These are phyloP conservation scores for Amoebophrya sp. DNA, from an alignment of 169 alveolate species.

Conservation along the genomic window DNA sequence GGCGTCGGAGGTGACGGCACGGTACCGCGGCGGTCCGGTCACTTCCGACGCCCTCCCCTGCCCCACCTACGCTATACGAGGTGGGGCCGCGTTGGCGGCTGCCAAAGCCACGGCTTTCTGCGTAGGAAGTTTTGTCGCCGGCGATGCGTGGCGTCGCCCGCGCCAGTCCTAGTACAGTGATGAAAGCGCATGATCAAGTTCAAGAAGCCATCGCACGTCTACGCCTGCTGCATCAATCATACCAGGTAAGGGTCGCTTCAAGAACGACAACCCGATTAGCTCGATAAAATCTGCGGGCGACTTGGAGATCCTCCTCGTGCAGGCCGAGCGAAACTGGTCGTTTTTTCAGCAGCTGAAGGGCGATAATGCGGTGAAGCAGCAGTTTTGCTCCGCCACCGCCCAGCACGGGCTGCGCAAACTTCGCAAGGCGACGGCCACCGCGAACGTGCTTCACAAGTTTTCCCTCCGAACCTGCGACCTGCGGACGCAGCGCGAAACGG, in stretches of 20 bases:
- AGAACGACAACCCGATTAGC: neutral
- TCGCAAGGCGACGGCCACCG: neutral
- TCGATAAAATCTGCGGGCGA: neutral
- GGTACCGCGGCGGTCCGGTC: no score
- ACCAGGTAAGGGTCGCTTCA: neutral
- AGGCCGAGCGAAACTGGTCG: neutral
- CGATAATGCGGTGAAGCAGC: neutral
- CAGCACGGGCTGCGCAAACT: neutral
- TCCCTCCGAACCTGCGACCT: neutral
- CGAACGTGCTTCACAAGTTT: neutral
- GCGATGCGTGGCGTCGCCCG: no score
- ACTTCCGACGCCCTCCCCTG: no score
- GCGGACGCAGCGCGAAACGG: neutral
- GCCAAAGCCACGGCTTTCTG: no score
- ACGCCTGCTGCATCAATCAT: no score
- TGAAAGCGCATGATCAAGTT: no score
- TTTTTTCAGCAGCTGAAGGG: neutral
- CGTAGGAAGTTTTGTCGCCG: no score
- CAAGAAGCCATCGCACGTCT: no score
- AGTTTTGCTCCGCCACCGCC: neutral
- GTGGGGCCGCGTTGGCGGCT: no score
- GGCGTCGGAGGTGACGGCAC: no score
- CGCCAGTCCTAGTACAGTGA: no score
- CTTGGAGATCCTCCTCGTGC: neutral
- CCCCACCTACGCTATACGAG: no score